Percentiles rank a stretch among this genome's conserved stretches.
phyloP scores from a whole-genome alignment of 306 rosid species.

The Gleditsia sinensis region DNA sequence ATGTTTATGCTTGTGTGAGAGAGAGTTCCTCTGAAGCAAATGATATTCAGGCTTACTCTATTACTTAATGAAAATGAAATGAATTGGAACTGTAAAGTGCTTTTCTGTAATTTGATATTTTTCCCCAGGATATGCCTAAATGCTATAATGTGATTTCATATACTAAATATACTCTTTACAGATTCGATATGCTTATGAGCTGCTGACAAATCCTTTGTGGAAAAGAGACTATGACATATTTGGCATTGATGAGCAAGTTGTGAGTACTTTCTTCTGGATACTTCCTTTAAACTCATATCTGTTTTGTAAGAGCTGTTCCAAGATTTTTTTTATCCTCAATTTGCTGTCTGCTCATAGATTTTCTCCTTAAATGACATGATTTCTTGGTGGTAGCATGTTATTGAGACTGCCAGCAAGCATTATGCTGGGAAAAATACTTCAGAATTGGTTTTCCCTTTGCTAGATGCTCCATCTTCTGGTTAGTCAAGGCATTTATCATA shows the following conservation, averaged over 20 bases:
- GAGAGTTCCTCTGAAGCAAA: neutral
- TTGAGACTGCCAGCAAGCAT: conserved; percentile 63
- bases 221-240: conserved; percentile 83
- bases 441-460: conserved; percentile 60
- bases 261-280: conserved; percentile 49
- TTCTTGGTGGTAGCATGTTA: conserved; percentile 55
- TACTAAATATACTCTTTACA: conserved; percentile 35
- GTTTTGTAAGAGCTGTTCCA: conserved; percentile 12
- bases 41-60: neutral
- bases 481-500: conserved; percentile 41
- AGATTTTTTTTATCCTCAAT: conserved; percentile 11
- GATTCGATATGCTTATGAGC: conserved; percentile 90
- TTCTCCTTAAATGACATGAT: conserved; percentile 29
- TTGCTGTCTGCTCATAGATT: conserved; percentile 7
- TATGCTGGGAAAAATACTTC: conserved; percentile 62
- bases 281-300: neutral
- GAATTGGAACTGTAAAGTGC: conserved; percentile 4
- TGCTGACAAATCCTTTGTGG: conserved; percentile 78
- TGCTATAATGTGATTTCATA: conserved; percentile 12
- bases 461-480: conserved; percentile 60
- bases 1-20: neutral
- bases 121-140: neutral
- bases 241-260: conserved; percentile 79
- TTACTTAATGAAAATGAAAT: neutral
- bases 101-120: conserved; percentile 13